These are phyloP conservation scores for Aspergillus phoenicis DNA, from an alignment of 2,329 filamentous ascomycete genomes.

Conservation along the genomic window DNA sequence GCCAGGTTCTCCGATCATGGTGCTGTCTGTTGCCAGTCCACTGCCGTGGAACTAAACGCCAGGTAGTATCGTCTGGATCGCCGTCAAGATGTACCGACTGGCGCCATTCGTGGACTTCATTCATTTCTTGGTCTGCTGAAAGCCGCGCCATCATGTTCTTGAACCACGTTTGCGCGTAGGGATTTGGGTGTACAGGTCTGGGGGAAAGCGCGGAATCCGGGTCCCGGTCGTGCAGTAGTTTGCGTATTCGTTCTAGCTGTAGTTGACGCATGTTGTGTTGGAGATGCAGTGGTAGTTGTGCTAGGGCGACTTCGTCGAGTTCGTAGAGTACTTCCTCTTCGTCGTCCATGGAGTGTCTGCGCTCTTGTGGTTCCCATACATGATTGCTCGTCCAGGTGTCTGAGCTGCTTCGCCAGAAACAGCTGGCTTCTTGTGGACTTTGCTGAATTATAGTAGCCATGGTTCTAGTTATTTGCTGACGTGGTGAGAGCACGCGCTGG, in stretches of 20 bases:
- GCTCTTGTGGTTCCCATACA: neutral
- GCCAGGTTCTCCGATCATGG: neutral
- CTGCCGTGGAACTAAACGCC: neutral
- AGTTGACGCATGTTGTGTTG: slow-evolving; percentile 31
- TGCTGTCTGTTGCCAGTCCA: neutral
- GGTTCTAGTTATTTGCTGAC: neutral
- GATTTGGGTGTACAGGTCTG: neutral
- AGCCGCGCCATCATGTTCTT: slow-evolving; percentile 18
- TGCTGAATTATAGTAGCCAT: neutral
- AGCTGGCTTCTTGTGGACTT: neutral
- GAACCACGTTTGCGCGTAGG: slow-evolving; percentile 20
- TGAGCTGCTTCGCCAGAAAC: slow-evolving; percentile 1
- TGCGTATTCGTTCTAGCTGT: slow-evolving; percentile 28
- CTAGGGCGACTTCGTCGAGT: slow-evolving; percentile 31
- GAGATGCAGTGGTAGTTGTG: slow-evolving; percentile 28
- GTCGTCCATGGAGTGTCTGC: slow-evolving; percentile 18
- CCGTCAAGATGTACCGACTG: neutral
- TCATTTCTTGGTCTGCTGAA: slow-evolving; percentile 9
- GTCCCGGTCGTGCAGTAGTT: slow-evolving; percentile 12
- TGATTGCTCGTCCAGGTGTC: neutral
- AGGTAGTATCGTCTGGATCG: neutral
- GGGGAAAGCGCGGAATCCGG: neutral
- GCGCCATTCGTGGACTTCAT: neutral
- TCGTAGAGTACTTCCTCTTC: slow-evolving; percentile 34
- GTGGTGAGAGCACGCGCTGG: neutral